Base-by-base conservation (phyloP, 2,329 filamentous ascomycete genomes). In the Pseudocercospora vitis region DNA sequence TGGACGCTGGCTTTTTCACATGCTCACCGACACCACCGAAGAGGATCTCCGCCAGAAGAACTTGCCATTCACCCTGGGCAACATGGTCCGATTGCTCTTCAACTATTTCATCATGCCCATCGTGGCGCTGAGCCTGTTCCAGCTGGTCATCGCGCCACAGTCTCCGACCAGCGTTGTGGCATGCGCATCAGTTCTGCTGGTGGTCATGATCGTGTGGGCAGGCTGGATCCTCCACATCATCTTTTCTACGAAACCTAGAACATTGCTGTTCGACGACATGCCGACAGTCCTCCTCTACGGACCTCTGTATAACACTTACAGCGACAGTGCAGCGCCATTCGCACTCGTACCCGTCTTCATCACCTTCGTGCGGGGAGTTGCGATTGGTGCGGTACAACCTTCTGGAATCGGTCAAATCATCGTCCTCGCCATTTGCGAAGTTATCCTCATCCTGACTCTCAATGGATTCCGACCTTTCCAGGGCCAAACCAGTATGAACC, bases 231-330 rank as follows among this genome's bases (percentile, higher is more conserved):
- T 96, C 44, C 84, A 83, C 66, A 78, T 95, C 47, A 92, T 97
- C 64, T 84, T 87, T 52, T 83, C 79, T 19, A 94, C 89, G 0
- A 85, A 88, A 59, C 91, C 91, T 4, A 86, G 91, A 56, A 88
- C 90, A 1, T 87, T 90, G 61, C 79, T 99, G 7, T 99, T 96
- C 69, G 94, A 99, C 71, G 91, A 97, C 66, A 78, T 99, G 45
- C 85, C 90, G 5, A 96, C 90, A 0, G 85, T 97, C 7, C 78
- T 99, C 2, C 80, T 90, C 1, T 97, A 96, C 64, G 94, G 94
- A 0, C 90, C 94, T 4, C 77, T 99, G 6, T 99, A 99, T 68
- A 99, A 99, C 73, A 99, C 94, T 0, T 97, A 95, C 70, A 94
- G 89, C 19, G 94, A 99, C 70, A 88, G 92, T 69, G 90, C 91